These are phyloP conservation scores for Phlyctochytrium arcticum DNA, from an alignment of 192 early-diverging fungal genomes.

Conservation along the genomic window DNA sequence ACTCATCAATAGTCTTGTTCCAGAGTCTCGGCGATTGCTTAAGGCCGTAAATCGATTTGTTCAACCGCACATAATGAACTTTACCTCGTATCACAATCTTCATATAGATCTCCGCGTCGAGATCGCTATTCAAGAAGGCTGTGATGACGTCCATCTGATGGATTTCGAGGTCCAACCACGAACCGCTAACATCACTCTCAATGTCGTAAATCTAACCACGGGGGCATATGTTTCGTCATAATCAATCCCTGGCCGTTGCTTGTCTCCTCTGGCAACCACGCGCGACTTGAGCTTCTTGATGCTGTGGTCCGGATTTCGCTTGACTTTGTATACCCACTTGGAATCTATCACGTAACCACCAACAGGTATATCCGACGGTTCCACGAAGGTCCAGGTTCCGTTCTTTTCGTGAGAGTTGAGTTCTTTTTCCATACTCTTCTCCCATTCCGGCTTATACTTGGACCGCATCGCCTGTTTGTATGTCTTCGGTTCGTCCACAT, in stretches of 20 bases:
- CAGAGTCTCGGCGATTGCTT: slow-evolving; percentile 15
- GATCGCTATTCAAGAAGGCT: slow-evolving; percentile 28
- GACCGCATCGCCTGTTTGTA: background rate
- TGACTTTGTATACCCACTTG: slow-evolving; percentile 28
- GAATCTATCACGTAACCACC: slow-evolving; percentile 11
- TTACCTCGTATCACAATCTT: slow-evolving; percentile 13
- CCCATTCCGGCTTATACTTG: background rate
- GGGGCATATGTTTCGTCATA: slow-evolving; percentile 41
- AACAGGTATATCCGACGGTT: too few relatives aligned
- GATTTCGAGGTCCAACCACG: slow-evolving; percentile 8
- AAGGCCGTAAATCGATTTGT: slow-evolving; percentile 9
- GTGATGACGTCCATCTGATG: slow-evolving; percentile 31
- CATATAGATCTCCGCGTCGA: slow-evolving; percentile 32
- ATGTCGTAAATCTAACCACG: slow-evolving; percentile 23
- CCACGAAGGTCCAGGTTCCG: too few relatives aligned
- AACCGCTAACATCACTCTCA: slow-evolving; percentile 19
- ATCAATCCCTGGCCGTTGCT: slow-evolving; percentile 29
- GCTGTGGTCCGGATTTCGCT: slow-evolving; percentile 18
- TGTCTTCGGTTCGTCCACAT: background rate
- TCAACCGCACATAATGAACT: background rate
- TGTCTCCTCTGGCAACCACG: slow-evolving; percentile 32
- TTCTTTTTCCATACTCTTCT: too few relatives aligned
- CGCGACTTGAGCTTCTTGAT: slow-evolving; percentile 25
- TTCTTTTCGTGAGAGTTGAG: too few relatives aligned
- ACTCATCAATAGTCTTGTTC: slow-evolving; percentile 5